Evolutionary conservation across 2,329 filamentous ascomycete genomes (phyloP).

Genomic region (Pseudophaeomoniella oleicola): DNA sequence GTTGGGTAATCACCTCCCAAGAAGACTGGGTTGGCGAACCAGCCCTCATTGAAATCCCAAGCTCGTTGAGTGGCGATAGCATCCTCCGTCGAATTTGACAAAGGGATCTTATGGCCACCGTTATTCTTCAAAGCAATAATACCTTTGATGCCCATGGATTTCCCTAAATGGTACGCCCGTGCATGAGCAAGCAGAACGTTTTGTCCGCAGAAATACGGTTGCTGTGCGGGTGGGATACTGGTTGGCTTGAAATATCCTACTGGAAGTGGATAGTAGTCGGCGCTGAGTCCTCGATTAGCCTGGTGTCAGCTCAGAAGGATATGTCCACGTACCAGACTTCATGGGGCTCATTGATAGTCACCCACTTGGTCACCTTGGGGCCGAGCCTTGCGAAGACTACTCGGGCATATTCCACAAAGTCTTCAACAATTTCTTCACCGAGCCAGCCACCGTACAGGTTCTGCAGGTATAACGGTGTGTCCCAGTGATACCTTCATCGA

Average conservation of each 20-base stretch:
- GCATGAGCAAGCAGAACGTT: slow-evolving; percentile 22
- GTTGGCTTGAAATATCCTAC: slow-evolving; percentile 21
- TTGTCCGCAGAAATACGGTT: slow-evolving; percentile 21
- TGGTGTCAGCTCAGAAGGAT: background rate
- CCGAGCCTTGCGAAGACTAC: slow-evolving; percentile 22
- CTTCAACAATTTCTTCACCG: slow-evolving; percentile 11
- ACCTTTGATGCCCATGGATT: slow-evolving; percentile 23
- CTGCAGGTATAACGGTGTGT: slow-evolving; percentile 21
- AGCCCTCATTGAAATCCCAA: slow-evolving; percentile 24
- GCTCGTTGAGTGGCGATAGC: slow-evolving; percentile 18
- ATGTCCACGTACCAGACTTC: slow-evolving; percentile 14
- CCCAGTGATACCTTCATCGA: slow-evolving; percentile 20
- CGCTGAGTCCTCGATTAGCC: slow-evolving; percentile 14
- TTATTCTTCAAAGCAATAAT: slow-evolving; percentile 22
- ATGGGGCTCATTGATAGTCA: slow-evolving; percentile 26
- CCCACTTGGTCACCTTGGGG: slow-evolving; percentile 25
- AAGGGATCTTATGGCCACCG: slow-evolving; percentile 21
- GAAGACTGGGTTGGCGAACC: slow-evolving; percentile 29
- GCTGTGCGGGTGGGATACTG: slow-evolving; percentile 18
- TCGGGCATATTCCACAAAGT: slow-evolving; percentile 22
- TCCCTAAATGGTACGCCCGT: slow-evolving; percentile 25
- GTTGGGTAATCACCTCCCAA: slow-evolving; percentile 29
- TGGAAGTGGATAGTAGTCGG: slow-evolving; percentile 16
- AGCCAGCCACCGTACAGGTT: slow-evolving; percentile 26
- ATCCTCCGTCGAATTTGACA: slow-evolving; percentile 19